phyloP scores from a whole-genome alignment of 1,284 basidiomycete species.

The Boletus nobilissimus region DNA sequence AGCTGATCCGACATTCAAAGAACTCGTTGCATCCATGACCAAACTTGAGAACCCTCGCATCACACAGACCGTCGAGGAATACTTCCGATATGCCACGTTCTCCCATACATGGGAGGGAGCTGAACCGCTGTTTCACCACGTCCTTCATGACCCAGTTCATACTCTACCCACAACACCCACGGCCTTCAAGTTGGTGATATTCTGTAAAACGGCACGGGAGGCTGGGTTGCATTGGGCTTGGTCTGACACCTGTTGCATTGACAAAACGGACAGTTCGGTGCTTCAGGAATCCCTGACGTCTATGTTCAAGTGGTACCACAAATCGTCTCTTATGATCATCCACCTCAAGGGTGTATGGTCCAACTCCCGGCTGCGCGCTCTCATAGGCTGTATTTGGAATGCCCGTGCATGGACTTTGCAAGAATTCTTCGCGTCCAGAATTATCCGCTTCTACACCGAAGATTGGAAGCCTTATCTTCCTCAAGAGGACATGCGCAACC shows the following conservation, averaged over 20 bases:
- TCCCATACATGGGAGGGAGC: slow-evolving; percentile 18
- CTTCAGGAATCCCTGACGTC: slow-evolving; percentile 1
- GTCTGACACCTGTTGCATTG: slow-evolving; percentile 4
- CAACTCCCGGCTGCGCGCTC: not conserved
- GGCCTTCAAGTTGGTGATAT: slow-evolving; percentile 11
- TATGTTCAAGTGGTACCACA: slow-evolving; percentile 11
- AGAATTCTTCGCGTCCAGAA: not conserved
- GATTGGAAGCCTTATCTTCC: slow-evolving; percentile 6
- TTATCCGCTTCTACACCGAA: slow-evolving; percentile 1
- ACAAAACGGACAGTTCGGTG: not conserved
- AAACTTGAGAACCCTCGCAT: not conserved
- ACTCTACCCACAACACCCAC: not conserved
- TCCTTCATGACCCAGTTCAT: not conserved
- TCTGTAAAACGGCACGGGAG: not conserved
- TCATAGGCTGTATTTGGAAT: slow-evolving; percentile 5
- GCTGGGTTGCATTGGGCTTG: not conserved
- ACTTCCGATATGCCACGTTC: slow-evolving; percentile 12
- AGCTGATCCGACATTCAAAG: not conserved
- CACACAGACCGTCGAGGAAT: not conserved
- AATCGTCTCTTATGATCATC: not conserved
- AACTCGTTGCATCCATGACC: not conserved
- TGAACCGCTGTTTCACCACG: not conserved
- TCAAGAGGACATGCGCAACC: not conserved
- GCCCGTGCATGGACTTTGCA: slow-evolving; percentile 10
- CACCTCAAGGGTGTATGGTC: not conserved